A percentile compares a stretch with the other conserved stretches of the same genome.
Conservation (phyloP, 2,329 filamentous ascomycete genomes). For the Xylariaceae sp. region DNA sequence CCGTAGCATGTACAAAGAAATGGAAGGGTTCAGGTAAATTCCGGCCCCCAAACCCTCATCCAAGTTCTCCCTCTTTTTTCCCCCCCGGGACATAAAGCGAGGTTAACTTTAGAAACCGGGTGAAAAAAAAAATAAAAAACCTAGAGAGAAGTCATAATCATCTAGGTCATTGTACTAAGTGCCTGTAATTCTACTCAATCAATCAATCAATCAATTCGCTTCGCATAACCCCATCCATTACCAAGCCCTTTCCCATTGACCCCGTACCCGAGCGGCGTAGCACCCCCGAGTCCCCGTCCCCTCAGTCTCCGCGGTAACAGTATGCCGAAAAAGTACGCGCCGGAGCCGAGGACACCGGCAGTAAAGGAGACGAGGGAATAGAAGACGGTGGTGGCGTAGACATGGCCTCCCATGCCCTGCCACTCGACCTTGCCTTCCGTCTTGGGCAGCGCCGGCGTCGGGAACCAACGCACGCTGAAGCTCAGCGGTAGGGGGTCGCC, state of each 20-base stretch:
- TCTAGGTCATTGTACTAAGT: not conserved
- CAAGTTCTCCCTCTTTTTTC: not conserved
- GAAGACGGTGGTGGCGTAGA: constrained; percentile 59
- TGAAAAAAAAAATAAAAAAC: not conserved
- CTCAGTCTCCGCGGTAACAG: constrained; percentile 50
- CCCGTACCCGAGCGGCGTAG: constrained; percentile 53
- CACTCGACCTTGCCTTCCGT: constrained; percentile 61
- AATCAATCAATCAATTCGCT: constrained; percentile 42
- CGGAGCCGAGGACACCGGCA: constrained; percentile 49
- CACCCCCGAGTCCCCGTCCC: constrained; percentile 48
- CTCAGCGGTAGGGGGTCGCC: constrained; percentile 75
- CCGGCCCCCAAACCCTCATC: not conserved
- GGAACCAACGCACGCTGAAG: constrained; percentile 84
- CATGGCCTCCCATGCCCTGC: constrained; percentile 58
- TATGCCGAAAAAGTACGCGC: constrained; percentile 56
- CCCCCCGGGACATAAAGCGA: no score
- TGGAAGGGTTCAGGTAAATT: not conserved
- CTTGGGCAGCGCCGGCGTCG: constrained; percentile 63
- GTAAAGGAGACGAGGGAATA: constrained; percentile 56
- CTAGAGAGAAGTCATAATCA: not conserved
- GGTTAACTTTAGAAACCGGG: not conserved
- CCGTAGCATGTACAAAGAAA: constrained; percentile 13
- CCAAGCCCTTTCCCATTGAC: constrained; percentile 42
- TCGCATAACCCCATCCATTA: constrained; percentile 56
- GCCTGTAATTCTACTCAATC: not conserved